These are phyloP conservation scores for Talaromyces funiculosus DNA, from an alignment of 2,329 filamentous ascomycete species.

Conservation along the genomic window DNA sequence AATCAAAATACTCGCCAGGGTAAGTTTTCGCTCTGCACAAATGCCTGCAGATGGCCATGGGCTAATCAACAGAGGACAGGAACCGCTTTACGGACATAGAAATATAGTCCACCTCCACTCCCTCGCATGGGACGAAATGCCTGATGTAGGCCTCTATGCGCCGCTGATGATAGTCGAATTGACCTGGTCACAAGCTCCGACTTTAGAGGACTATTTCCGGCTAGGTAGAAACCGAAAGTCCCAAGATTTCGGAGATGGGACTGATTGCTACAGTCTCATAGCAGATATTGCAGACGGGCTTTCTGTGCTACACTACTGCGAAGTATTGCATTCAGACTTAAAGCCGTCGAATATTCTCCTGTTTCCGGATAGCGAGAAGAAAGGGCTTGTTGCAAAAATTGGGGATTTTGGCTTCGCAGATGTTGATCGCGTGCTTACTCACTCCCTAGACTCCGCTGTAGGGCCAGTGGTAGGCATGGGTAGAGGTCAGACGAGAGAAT, in stretches of 20 bases:
- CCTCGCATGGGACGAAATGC: neutral
- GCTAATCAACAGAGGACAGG: neutral
- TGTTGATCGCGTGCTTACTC: neutral
- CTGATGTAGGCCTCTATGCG: neutral
- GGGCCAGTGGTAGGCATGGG: neutral
- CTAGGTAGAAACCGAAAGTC: neutral
- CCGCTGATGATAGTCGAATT: neutral
- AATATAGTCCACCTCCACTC: neutral
- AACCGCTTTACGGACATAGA: neutral
- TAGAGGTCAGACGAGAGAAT: neutral
- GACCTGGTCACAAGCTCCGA: neutral
- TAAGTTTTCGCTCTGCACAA: neutral
- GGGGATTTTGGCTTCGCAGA: neutral
- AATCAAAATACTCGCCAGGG: neutral
- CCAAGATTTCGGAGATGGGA: neutral
- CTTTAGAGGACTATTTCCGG: neutral
- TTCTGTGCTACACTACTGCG: neutral
- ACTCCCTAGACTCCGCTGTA: neutral
- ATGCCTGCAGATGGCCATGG: neutral
- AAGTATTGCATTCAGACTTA: neutral
- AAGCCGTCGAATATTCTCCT: neutral
- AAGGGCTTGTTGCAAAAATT: neutral
- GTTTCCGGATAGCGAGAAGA: neutral
- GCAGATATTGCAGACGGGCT: slow-evolving; percentile 2
- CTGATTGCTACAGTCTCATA: neutral